A percentile compares a stretch with the other conserved stretches of the same genome.
phyloP scores from a whole-genome alignment of 148 eudicot genomes.

The Vaccinium corymbosum region DNA sequence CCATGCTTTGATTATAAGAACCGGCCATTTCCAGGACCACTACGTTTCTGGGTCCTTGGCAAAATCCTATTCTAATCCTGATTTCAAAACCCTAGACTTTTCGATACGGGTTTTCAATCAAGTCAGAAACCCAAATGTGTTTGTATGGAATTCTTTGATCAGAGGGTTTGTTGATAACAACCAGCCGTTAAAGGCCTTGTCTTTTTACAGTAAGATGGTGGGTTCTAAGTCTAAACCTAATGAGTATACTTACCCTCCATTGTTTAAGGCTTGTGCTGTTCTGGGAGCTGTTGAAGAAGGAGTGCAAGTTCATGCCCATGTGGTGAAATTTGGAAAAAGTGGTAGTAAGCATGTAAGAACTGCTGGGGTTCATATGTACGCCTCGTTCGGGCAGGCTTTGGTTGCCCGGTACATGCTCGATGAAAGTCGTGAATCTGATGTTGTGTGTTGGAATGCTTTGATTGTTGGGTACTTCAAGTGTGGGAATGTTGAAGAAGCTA shows the following conservation, averaged over 20 bases:
- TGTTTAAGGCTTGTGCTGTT: conserved; percentile 34
- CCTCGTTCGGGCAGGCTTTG: conserved; percentile 17
- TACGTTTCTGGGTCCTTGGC: conserved; percentile 32
- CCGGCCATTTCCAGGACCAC: conserved; percentile 31
- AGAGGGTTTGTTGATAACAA: conserved; percentile 32
- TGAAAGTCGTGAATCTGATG: conserved; percentile 26
- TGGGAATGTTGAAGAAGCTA: conserved; percentile 30
- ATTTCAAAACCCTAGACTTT: conserved; percentile 13
- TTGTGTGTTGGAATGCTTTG: conserved; percentile 39
- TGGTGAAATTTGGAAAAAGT: conserved; percentile 30
- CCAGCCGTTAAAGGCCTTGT: conserved; percentile 18
- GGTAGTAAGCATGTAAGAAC: conserved; percentile 26
- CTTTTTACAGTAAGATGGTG: conserved; percentile 18
- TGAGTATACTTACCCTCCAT: conserved; percentile 33
- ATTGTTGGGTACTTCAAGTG: conserved; percentile 38
- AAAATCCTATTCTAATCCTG: conserved; percentile 28
- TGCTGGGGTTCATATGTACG: conserved; percentile 37
- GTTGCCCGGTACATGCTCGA: conserved; percentile 27
- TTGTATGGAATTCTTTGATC: conserved; percentile 32
- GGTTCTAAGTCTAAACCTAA: conserved; percentile 24
- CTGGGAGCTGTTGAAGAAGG: conserved; percentile 24
- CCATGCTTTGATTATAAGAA: conserved; percentile 32
- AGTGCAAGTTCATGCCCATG: conserved; percentile 27
- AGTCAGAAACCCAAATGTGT: conserved; percentile 31
- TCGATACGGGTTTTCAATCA: conserved; percentile 22